Base-by-base conservation (phyloP, 441 rosid genomes). In the Iberis amara region DNA sequence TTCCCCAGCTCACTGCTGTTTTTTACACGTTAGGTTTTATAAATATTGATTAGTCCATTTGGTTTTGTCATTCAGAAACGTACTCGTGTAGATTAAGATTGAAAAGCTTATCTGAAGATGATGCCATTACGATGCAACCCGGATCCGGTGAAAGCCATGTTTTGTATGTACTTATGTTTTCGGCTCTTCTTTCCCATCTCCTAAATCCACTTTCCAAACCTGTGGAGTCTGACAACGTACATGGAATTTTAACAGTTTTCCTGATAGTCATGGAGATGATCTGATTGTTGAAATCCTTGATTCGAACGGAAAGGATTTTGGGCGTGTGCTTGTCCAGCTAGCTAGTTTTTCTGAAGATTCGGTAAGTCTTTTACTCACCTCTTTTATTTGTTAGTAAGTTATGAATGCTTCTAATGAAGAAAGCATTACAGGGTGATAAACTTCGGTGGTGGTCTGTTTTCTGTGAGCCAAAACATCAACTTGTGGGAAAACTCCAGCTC, bases 121-220 rank as follows among this genome's bases (percentile, higher is more conserved):
- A 84, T 55, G 74, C 79, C 58, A 49, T 82, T 63, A 71, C 69
- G 64, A 73, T 92, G 96, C 96, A 86, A 63, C 90, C 94, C 35
- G 99, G 99, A 65, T 86, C 99, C 53, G 86, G 96, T 64, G 99
- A 92, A 82, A 74, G 79, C 57, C 95, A 84, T 64, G 74, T 92
- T 61, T 92, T 92, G 99, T 92, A 86, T 60, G 96, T 71, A 45
- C 43, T 26, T 43, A n/a, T 70, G 9, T 53, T 62, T 63, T 15
- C 15, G 57, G 47, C 21, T 52, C 26, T 24, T 57, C 31, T 43
- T 48, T 42, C 59, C 36, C 35, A 40, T 26, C 55, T 36, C 50
- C 15, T 48, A 55, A 49, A 33, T 53, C 68, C 42, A 32, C 49
- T 55, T 62, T 37, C 61, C 55, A 30, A 48, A 54, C 56, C 15